Evolutionary conservation across 2,329 filamentous ascomycete genomes (phyloP).

Genomic region (Penicillium palitans): DNA sequence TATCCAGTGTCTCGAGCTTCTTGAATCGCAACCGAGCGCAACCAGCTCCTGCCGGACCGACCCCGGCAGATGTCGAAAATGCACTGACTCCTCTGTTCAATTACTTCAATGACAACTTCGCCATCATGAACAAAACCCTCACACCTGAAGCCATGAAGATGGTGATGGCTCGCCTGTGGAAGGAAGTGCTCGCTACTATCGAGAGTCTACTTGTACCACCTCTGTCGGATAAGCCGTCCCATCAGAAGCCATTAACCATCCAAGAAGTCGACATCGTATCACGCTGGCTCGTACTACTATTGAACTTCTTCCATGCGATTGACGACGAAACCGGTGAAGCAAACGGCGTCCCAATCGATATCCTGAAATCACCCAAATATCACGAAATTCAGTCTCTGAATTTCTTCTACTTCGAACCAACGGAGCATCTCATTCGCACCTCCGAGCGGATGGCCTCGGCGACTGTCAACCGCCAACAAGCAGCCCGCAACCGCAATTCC

Average conservation of each 20-base stretch:
- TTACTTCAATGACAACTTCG: conserved; percentile 98
- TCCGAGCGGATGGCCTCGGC: conserved; percentile 94
- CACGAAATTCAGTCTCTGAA: conserved; percentile 94
- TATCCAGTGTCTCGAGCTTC: conserved; percentile 72
- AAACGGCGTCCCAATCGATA: conserved; percentile 83
- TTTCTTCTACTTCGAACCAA: conserved; percentile 97
- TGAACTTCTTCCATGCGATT: conserved; percentile 91
- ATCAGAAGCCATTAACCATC: conserved; percentile 77
- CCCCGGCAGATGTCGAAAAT: conserved; percentile 72
- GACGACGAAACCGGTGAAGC: conserved; percentile 82
- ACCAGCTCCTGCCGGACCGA: conserved; percentile 56
- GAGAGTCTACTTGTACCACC: conserved; percentile 89
- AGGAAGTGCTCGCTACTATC: conserved; percentile 90
- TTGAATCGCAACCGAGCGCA: conserved; percentile 56
- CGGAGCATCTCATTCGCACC: conserved; percentile 87
- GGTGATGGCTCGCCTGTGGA: conserved; percentile 98
- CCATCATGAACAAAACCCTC: conserved; percentile 96
- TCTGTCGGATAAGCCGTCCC: conserved; percentile 88
- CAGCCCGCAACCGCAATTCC: conserved; percentile 65
- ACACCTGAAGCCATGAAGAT: conserved; percentile 96
- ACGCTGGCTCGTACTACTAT: conserved; percentile 86
- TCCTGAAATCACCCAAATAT: conserved; percentile 96
- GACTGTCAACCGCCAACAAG: conserved; percentile 74
- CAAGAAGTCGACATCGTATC: conserved; percentile 94
- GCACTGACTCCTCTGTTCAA: conserved; percentile 81